A percentile compares a stretch with the other conserved stretches of the same genome.
phyloP scores from a whole-genome alignment of 495 filamentous ascomycete species.

The Talaromyces adpressus region DNA sequence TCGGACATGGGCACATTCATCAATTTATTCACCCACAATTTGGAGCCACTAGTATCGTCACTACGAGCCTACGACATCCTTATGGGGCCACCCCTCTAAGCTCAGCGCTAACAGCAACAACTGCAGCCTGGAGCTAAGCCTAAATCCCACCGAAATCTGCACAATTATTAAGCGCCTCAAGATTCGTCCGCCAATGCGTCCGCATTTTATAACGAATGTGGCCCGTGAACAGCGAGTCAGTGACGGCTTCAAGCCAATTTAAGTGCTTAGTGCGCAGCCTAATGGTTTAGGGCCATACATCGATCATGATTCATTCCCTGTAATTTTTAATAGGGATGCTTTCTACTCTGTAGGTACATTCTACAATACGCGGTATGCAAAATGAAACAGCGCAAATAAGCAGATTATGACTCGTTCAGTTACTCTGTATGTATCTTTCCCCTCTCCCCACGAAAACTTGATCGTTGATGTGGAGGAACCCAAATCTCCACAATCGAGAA shows the following conservation, averaged over 20 bases:
- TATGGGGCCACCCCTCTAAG: neutral
- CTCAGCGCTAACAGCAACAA: neutral
- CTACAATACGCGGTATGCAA: neutral
- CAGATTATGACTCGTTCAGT: neutral
- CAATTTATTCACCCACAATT: neutral
- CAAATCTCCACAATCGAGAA: neutral
- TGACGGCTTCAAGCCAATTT: neutral
- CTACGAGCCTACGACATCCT: neutral
- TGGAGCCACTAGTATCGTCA: neutral
- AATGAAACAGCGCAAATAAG: neutral
- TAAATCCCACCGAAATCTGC: neutral
- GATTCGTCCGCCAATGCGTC: neutral
- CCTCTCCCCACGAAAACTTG: neutral
- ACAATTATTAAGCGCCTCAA: neutral
- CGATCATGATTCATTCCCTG: too few relatives aligned
- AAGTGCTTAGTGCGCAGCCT: neutral
- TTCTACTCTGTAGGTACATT: neutral
- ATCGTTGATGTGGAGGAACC: neutral
- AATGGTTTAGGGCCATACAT: neutral
- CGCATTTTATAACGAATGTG: neutral
- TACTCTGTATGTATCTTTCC: neutral
- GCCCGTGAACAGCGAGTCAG: neutral
- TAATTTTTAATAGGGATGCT: too few relatives aligned
- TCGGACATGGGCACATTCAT: neutral
- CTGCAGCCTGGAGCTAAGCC: neutral